These are phyloP conservation scores for Cicer judaicum DNA, from an alignment of 306 rosid genomes.

Conservation along the genomic window DNA sequence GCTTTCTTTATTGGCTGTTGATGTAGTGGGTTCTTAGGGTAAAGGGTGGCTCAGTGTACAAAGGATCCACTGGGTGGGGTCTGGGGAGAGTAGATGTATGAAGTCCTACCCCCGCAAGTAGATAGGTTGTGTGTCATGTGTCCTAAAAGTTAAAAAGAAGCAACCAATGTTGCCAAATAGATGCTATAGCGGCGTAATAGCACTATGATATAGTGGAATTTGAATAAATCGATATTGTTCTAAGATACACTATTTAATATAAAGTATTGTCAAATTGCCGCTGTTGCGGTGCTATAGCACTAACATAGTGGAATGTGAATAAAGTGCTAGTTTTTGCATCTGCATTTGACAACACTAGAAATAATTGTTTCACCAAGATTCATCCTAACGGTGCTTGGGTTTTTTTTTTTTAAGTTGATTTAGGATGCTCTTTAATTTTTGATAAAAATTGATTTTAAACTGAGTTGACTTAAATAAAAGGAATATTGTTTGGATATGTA, in stretches of 20 bases:
- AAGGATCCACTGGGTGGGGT: not conserved
- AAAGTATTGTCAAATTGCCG: too few species aligned
- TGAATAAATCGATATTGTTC: too few species aligned
- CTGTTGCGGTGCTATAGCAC: too few species aligned
- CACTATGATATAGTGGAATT: too few species aligned
- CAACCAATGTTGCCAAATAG: not conserved
- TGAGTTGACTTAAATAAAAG: not conserved
- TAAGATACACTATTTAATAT: too few species aligned
- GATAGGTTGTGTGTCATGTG: not conserved
- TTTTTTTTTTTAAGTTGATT: not conserved
- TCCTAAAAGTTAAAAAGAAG: not conserved
- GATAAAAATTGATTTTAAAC: not conserved
- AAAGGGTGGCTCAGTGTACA: not conserved
- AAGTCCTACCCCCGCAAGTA: not conserved
- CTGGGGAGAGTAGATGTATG: not conserved
- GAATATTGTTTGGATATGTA: slow-evolving; percentile 8
- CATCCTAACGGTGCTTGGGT: not conserved
- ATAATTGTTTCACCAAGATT: not conserved
- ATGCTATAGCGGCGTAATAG: too few species aligned
- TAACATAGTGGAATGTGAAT: too few species aligned
- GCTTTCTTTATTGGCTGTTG: not conserved
- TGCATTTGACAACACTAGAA: not conserved
- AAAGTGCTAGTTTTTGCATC: too few species aligned
- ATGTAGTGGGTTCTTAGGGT: not conserved
- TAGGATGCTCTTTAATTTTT: not conserved